Base-by-base conservation (phyloP, 164 flowering plant genomes). In the Stephania japonica region DNA sequence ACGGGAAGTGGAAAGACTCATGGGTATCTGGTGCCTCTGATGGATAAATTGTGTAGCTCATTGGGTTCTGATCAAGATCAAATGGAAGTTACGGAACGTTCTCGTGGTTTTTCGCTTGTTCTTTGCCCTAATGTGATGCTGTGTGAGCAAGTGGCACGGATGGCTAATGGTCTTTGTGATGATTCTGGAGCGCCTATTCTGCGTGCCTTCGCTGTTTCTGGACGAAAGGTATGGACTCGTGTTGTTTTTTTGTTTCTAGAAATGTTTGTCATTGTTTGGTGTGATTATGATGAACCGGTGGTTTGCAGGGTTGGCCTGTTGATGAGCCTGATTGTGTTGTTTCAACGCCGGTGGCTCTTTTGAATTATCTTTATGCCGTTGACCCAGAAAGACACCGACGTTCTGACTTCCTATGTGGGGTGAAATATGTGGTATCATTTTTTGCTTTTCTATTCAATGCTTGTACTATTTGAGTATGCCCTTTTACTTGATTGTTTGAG, bases 1-100 rank as follows among this genome's bases (percentile, higher is more conserved):
- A 95, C 99, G 59, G 99, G 99, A 56, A 95, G 99, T 79, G 99
- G 99, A 41, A 95, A 95, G 82, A 95, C 99, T 21, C 91, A 95
- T 80, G 87, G 93, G 1, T 95, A 91, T 78, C 79, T 95, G 32
- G 91, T 87, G 42, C 99, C 99, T 11, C 73, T 95, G 56, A 78
- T 93, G 71, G 82, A 95, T 49, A 86, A 81, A 70, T 70, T 93
- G 62, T 81, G 77, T 64, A 24, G 42, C 50, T 44, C 23, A 14
- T 13, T 42, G 21, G 80, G 76, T 79, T 70, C 67, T 18, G 78
- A 76, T 67, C 72, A 76, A 50, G 81, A 56, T 56, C 19, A 32
- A 32, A 32, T 47, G 53, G 16, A 47, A 47, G 53, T 9, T 9
- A 9, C 21, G 21, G 21, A 18, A 10, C 62, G 21, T 3, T 56